A percentile compares a stretch with the other conserved stretches of the same genome.
Evolutionary conservation across 1,139 yeast species (phyloP).

Genomic region (Magnusiomyces clavatus): DNA sequence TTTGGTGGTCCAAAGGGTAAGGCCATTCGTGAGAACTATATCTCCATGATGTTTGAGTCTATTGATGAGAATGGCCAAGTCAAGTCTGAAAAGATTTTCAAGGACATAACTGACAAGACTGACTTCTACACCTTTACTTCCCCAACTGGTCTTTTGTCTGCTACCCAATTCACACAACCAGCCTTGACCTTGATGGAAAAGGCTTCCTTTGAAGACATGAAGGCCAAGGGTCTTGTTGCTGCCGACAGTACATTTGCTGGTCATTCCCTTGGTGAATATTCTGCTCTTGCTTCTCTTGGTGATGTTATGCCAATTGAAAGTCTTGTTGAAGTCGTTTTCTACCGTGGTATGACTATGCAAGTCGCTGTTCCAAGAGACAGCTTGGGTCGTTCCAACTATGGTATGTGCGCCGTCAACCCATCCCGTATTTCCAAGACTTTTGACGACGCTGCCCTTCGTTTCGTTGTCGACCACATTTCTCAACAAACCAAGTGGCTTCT

Average conservation of each 20-base stretch:
- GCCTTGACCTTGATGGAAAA: constrained; percentile 98
- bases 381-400: constrained; percentile 92
- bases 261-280: constrained; percentile 97
- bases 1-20: constrained; percentile 98
- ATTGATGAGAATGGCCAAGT: constrained; percentile 77
- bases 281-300: constrained; percentile 93
- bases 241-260: constrained; percentile 95
- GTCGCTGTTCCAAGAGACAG: constrained; percentile 98
- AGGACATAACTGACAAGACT: constrained; percentile 74
- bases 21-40: constrained; percentile 87
- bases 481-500: constrained; percentile 83
- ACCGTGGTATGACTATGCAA: constrained; percentile 99
- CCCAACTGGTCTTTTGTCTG: constrained; percentile 91
- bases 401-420: constrained; percentile 99
- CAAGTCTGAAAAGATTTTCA: constrained; percentile 90
- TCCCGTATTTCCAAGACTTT: constrained; percentile 83
- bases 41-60: constrained; percentile 96
- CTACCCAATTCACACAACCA: constrained; percentile 99
- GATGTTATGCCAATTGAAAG: constrained; percentile 99
- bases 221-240: constrained; percentile 91
- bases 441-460: constrained; percentile 87
- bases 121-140: constrained; percentile 83
- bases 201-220: constrained; percentile 97
- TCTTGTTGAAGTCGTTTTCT: constrained; percentile 94
- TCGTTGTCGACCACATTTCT: constrained; percentile 86